phyloP scores from a whole-genome alignment of 306 rosid genomes.

The Medicago ruthenica region DNA sequence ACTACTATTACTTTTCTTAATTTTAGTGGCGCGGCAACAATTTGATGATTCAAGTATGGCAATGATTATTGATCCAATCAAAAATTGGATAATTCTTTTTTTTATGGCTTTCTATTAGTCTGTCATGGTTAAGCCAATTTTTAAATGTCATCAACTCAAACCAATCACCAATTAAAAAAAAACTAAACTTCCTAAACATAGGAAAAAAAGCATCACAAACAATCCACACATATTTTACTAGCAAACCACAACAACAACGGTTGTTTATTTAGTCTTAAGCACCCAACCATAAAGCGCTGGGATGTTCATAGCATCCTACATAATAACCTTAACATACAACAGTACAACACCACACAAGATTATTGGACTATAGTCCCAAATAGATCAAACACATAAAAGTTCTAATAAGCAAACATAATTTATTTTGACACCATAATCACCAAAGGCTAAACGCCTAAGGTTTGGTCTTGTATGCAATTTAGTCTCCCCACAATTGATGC shows the following conservation, averaged over 20 bases:
- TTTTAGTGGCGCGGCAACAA: too few species aligned
- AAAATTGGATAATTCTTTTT: background rate
- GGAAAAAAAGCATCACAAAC: background rate
- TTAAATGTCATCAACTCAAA: background rate
- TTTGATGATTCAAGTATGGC: too few species aligned
- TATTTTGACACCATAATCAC: constrained; percentile 36
- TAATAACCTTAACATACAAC: constrained; percentile 7
- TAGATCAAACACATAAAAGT: constrained; percentile 39
- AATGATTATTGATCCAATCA: too few species aligned
- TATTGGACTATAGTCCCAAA: constrained; percentile 41
- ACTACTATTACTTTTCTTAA: too few species aligned
- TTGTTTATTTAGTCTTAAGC: constrained; percentile 61
- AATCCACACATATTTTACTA: constrained; percentile 28
- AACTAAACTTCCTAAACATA: background rate
- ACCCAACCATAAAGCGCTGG: constrained; percentile 56
- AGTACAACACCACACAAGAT: constrained; percentile 37
- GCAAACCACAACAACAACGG: constrained; percentile 49
- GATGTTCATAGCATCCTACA: constrained; percentile 45
- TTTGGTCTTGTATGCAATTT: constrained; percentile 15
- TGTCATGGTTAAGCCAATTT: constrained; percentile 19
- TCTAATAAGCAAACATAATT: constrained; percentile 2
- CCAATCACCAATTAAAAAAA: background rate
- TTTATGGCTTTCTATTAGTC: background rate
- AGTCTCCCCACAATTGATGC: constrained; percentile 91
- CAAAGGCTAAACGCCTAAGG: constrained; percentile 19